phyloP scores from a whole-genome alignment of 176 grass and related monocot genomes.

The Elaeis guineensis region DNA sequence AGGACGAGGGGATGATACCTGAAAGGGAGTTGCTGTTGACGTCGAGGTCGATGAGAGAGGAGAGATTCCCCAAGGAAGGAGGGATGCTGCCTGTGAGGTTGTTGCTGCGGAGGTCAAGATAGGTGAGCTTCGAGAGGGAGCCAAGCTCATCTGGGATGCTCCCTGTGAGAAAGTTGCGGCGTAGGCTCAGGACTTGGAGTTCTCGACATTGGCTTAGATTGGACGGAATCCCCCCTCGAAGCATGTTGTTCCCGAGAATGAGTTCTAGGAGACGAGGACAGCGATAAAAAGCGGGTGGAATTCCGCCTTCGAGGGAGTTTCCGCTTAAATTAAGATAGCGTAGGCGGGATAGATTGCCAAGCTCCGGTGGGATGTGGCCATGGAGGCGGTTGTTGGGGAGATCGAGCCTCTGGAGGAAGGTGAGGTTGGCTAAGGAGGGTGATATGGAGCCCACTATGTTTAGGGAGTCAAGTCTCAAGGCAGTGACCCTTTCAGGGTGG shows the following conservation, averaged over 20 bases:
- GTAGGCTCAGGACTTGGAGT: too few species aligned
- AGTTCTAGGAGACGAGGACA: too few species aligned
- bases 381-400: constrained; percentile 21
- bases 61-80: too few species aligned
- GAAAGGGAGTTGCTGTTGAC: too few species aligned
- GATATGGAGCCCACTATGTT: constrained; percentile 9
- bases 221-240: too few species aligned
- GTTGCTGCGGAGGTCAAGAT: neutral
- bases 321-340: neutral
- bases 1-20: too few species aligned
- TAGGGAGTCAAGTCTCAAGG: constrained; percentile 18
- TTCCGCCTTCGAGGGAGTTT: constrained; percentile 14
- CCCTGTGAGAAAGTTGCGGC: too few species aligned
- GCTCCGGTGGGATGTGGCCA: constrained; percentile 17
- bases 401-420: constrained; percentile 26
- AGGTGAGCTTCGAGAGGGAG: constrained; percentile 2
- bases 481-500: constrained; percentile 23
- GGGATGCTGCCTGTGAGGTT: constrained; percentile 1
- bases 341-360: constrained; percentile 16
- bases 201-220: too few species aligned
- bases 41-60: too few species aligned
- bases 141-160: constrained; percentile 12
- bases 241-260: too few species aligned
- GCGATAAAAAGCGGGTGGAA: too few species aligned
- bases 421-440: constrained; percentile 24